Conservation (phyloP, 2,329 filamentous ascomycete species). For the Stagonosporopsis cucurbitacearum region DNA sequence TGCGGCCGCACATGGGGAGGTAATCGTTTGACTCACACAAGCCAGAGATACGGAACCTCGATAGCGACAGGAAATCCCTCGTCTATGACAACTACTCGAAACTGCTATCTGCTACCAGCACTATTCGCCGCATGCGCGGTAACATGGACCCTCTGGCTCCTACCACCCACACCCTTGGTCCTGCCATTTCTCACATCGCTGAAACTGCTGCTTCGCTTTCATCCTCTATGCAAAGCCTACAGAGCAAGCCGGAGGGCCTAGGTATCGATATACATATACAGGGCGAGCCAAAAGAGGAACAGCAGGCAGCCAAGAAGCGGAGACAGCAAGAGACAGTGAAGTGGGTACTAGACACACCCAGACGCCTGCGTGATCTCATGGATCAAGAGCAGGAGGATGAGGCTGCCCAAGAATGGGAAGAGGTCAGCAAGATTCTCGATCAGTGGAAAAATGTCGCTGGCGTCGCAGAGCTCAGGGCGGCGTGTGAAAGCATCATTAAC, state of each 20-base stretch:
- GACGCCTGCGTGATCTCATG: constrained; percentile 64
- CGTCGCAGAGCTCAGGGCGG: constrained; percentile 48
- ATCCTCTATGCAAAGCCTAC: constrained; percentile 43
- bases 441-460: constrained; percentile 55
- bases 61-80: constrained; percentile 94
- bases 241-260: constrained; percentile 30
- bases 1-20: background rate
- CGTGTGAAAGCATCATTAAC: constrained; percentile 46
- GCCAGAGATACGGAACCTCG: constrained; percentile 80
- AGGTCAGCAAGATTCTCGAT: constrained; percentile 49
- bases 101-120: constrained; percentile 94
- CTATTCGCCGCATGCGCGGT: constrained; percentile 85
- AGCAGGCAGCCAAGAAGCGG: constrained; percentile 42
- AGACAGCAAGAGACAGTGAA: constrained; percentile 63
- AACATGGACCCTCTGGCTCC: constrained; percentile 82
- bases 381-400: constrained; percentile 66
- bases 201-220: constrained; percentile 59
- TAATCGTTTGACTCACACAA: background rate
- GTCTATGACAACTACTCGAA: constrained; percentile 99
- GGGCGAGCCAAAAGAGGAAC: constrained; percentile 25
- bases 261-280: constrained; percentile 36
- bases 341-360: constrained; percentile 68
- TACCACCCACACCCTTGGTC: constrained; percentile 73
- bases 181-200: constrained; percentile 77
- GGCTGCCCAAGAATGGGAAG: constrained; percentile 61